Evolutionary conservation across 106 monocot genomes (phyloP), one percentile per base, ranked within the genome.

Genomic region (Acorus gramineus): DNA sequence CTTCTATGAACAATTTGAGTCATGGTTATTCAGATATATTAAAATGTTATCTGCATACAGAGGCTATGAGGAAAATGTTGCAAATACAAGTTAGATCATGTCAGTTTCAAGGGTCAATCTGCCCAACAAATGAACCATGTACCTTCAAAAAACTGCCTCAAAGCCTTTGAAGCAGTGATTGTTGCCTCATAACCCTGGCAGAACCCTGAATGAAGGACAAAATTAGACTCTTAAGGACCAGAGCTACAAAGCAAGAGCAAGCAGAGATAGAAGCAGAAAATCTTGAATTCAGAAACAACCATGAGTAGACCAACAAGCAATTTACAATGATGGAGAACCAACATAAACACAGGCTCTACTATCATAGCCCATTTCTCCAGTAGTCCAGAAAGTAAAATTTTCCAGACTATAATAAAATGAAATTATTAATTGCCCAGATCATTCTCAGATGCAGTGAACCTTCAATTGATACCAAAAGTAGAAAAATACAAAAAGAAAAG

Each of bases 71-170:
- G 28, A 28, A 50, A 61, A 50, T 8, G 60, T 6, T 52, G 14
- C 4, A 11, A 13, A 14, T 43, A 12, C 53, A 44, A 60, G 63
- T 69, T 45, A 75, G 65, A 56, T 43, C 56, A 46, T 47, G 68
- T 56, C 67, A 76, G 64, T 50, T 68, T 60, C 5, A 62, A 77
- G 64, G 51, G 48, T 42, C 76, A 76, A 85, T 61, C 74, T 75
- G 71, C 83, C 79, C 74, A 85, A 63, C 74, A 81, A 84, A 77
- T 81, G 82, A 80, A 84, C 84, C 85, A 90, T 90, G 78, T 96
- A 90, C 90, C 90, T 91, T 96, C 83, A 67, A 83, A 83, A 72
- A 80, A 80, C 73, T 80, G 82, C 77, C 83, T 79, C 82, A 68
- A 76, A 76, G 78, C 85, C 82, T 67, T 78, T 80, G 87, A 86